These are phyloP conservation scores for Vanilla planifolia DNA, from an alignment of 106 monocot genomes.

Conservation along the genomic window DNA sequence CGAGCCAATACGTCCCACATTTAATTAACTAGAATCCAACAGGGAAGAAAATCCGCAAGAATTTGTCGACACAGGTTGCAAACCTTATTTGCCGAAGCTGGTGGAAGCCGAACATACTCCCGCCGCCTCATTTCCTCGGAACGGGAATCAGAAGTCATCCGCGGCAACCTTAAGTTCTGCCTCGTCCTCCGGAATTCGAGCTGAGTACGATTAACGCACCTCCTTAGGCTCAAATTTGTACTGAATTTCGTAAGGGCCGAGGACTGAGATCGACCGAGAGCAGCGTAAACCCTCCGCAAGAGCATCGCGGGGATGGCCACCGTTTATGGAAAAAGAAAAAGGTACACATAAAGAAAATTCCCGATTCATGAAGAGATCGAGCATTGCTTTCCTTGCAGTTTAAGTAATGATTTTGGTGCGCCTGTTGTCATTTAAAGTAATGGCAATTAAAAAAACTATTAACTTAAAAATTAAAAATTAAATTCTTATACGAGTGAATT, in stretches of 20 bases:
- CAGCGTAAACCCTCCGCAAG: slow-evolving; percentile 21
- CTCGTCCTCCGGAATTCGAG: neutral
- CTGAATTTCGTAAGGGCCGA: neutral
- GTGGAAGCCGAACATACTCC: slow-evolving; percentile 8
- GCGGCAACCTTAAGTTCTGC: slow-evolving; percentile 1
- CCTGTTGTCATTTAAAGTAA: no score
- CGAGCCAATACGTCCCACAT: neutral
- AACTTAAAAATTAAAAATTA: no score
- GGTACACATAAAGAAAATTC: no score
- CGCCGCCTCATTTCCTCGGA: slow-evolving; percentile 2
- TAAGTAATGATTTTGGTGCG: no score
- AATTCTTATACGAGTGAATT: no score
- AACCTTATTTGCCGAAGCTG: slow-evolving; percentile 17
- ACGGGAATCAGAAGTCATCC: slow-evolving; percentile 10
- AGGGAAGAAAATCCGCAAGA: neutral
- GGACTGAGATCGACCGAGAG: slow-evolving; percentile 19
- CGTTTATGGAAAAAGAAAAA: no score
- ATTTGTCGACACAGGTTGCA: neutral
- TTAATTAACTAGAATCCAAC: neutral
- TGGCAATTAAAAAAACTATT: no score
- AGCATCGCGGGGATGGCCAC: slow-evolving; percentile 17
- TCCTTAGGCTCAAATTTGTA: slow-evolving; percentile 1
- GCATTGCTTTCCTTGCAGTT: no score
- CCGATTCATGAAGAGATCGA: no score
- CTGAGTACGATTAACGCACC: neutral